Evolutionary conservation across 2,329 filamentous ascomycete genomes (phyloP).

Genomic region (Acrodontium crateriforme): DNA sequence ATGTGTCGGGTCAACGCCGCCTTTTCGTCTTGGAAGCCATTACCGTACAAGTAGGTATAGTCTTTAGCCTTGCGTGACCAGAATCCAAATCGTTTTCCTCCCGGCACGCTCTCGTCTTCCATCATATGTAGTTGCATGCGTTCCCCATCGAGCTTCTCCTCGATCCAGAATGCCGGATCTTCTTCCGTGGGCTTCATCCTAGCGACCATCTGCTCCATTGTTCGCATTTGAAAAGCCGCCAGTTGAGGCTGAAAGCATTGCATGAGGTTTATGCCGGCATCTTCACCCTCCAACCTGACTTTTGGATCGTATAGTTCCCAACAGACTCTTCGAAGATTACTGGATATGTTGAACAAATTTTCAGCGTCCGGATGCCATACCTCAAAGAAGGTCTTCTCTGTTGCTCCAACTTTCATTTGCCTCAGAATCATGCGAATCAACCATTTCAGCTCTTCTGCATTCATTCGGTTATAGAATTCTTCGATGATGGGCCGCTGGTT

Average conservation of each 20-base stretch:
- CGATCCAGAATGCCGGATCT: slow-evolving; percentile 80
- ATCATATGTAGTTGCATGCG: slow-evolving; percentile 93
- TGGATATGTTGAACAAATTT: slow-evolving; percentile 69
- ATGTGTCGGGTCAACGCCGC: slow-evolving; percentile 71
- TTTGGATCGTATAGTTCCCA: slow-evolving; percentile 77
- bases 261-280: slow-evolving; percentile 68
- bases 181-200: slow-evolving; percentile 52
- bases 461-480: slow-evolving; percentile 81
- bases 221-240: slow-evolving; percentile 77
- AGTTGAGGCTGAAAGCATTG: slow-evolving; percentile 94
- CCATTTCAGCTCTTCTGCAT: slow-evolving; percentile 86
- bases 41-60: slow-evolving; percentile 87
- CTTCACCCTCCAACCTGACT: slow-evolving; percentile 58
- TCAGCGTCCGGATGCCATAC: slow-evolving; percentile 42
- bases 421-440: slow-evolving; percentile 83
- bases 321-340: slow-evolving; percentile 77
- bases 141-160: slow-evolving; percentile 95
- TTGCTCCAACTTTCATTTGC: slow-evolving; percentile 61
- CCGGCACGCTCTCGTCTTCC: slow-evolving; percentile 51
- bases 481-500: slow-evolving; percentile 70
- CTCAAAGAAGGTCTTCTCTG: slow-evolving; percentile 77
- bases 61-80: slow-evolving; percentile 96
- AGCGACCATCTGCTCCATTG: slow-evolving; percentile 66
- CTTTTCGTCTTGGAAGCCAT: slow-evolving; percentile 57
- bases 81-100: slow-evolving; percentile 65